Conservation (phyloP, 1,139 yeast species). For the Geotrichum bryndzae region DNA sequence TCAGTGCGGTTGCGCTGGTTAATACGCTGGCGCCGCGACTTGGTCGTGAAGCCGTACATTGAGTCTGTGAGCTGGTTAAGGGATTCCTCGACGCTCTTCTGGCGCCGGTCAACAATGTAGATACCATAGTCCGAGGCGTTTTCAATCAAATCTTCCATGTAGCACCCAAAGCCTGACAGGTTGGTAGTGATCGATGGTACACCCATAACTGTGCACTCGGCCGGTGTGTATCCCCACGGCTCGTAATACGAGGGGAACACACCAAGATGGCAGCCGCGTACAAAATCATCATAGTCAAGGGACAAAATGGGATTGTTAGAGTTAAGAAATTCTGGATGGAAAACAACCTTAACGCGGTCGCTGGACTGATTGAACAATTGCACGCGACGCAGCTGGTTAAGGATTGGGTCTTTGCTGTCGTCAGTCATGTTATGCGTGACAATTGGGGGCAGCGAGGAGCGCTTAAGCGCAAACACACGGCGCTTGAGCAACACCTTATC, state of each 20-base stretch:
- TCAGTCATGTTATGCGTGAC: constrained; percentile 96
- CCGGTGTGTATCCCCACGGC: constrained; percentile 99
- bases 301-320: constrained; percentile 92
- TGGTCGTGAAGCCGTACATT: constrained; percentile 82
- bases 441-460: constrained; percentile 85
- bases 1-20: constrained; percentile 97
- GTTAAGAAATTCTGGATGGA: constrained; percentile 95
- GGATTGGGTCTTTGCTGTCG: constrained; percentile 83
- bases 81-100: constrained; percentile 89
- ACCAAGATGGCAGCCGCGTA: constrained; percentile 96
- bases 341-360: constrained; percentile 89
- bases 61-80: constrained; percentile 83
- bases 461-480: constrained; percentile 85
- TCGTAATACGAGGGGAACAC: constrained; percentile 98
- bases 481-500: constrained; percentile 87
- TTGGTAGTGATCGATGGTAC: constrained; percentile 98
- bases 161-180: constrained; percentile 94
- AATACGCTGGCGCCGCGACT: constrained; percentile 93
- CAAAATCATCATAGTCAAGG: constrained; percentile 96
- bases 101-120: constrained; percentile 90
- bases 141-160: constrained; percentile 96
- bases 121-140: constrained; percentile 94
- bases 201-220: constrained; percentile 99
- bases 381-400: constrained; percentile 87
- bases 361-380: constrained; percentile 82